phyloP scores from a whole-genome alignment of 495 filamentous ascomycete species.

The Tuber magnatum region DNA sequence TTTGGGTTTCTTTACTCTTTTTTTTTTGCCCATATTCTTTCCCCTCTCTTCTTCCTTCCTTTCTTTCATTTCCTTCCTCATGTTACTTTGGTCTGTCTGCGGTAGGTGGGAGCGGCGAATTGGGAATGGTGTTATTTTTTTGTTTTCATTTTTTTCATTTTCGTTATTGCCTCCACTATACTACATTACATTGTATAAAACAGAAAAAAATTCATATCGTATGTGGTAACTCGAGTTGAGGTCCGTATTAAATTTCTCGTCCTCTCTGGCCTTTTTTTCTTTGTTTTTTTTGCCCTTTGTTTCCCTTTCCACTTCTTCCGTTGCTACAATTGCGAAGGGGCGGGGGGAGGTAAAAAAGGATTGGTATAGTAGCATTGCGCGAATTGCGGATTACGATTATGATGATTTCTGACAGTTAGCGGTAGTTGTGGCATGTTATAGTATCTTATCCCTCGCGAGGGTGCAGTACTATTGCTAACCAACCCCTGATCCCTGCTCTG shows the following conservation, averaged over 20 bases:
- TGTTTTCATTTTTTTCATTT: not conserved
- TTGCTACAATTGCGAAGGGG: not conserved
- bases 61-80: not conserved
- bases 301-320: not conserved
- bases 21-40: conserved; percentile 13
- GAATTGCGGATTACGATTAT: no score
- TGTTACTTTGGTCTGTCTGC: conserved; percentile 18
- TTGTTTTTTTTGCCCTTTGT: not conserved
- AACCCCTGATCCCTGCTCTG: no score
- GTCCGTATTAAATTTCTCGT: not conserved
- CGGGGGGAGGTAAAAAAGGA: conserved; percentile 6
- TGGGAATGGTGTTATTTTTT: conserved; percentile 35
- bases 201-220: conserved; percentile 3
- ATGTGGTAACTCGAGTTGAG: not conserved
- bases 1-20: conserved; percentile 6
- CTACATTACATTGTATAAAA: conserved; percentile 1
- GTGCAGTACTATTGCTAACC: no score
- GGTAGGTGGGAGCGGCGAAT: conserved; percentile 38
- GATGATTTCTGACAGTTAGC: no score
- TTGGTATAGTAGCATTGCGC: not conserved
- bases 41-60: conserved; percentile 21
- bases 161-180: not conserved
- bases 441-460: no score
- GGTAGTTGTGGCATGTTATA: no score
- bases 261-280: not conserved